phyloP scores from a whole-genome alignment of 352 stramenopile species.

The Pythium brassicae region DNA sequence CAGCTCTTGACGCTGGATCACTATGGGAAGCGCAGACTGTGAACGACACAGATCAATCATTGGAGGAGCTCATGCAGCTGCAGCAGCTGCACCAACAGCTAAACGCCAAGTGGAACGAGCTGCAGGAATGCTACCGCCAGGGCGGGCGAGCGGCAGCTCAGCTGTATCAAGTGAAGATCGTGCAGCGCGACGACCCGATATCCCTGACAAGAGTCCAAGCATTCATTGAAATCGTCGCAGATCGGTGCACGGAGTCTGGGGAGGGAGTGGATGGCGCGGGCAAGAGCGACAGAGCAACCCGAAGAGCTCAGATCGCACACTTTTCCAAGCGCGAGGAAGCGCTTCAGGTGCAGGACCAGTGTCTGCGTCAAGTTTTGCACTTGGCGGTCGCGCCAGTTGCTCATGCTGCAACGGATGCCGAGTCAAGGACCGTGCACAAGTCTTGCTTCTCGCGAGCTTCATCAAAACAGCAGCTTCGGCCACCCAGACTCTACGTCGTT shows the following conservation, averaged over 20 bases:
- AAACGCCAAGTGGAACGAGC: conserved; percentile 39
- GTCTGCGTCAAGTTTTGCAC: conserved; percentile 20
- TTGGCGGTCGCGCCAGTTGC: conserved; percentile 4
- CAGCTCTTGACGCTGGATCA: neutral
- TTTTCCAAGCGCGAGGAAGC: conserved; percentile 25
- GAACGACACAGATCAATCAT: conserved; percentile 29
- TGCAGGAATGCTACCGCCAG: conserved; percentile 34
- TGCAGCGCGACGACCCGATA: conserved; percentile 28
- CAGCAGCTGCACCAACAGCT: conserved; percentile 59
- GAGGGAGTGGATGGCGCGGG: neutral
- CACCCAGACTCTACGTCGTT: conserved; percentile 28
- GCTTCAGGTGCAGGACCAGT: conserved; percentile 31
- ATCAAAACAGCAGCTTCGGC: neutral
- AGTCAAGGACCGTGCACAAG: neutral
- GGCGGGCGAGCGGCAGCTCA: neutral
- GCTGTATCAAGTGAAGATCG: conserved; percentile 11
- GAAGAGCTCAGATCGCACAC: conserved; percentile 2
- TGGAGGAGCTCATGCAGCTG: conserved; percentile 38
- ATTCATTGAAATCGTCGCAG: conserved; percentile 32
- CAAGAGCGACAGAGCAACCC: neutral
- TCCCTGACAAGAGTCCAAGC: conserved; percentile 31
- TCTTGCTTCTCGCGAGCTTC: neutral
- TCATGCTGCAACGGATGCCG: neutral
- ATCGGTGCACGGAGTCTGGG: neutral
- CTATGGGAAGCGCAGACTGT: conserved; percentile 15